Evolutionary conservation across 2,329 filamentous ascomycete species (phyloP).

Genomic region (Byssothecium circinans): DNA sequence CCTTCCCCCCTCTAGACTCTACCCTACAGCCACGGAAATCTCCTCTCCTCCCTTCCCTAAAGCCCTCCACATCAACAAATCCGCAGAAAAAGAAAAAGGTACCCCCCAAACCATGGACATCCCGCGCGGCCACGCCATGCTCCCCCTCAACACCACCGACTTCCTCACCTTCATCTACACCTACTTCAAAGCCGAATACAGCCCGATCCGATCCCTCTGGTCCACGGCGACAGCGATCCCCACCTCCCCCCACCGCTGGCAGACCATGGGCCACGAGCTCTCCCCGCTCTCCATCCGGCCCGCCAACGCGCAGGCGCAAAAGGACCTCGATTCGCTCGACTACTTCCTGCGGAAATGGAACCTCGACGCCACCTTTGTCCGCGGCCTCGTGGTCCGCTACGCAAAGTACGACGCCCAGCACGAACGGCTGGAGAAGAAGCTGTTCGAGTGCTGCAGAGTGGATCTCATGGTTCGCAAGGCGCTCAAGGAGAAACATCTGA

Average conservation of each 20-base stretch:
- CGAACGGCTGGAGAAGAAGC: slow-evolving; percentile 41
- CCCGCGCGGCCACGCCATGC: slow-evolving; percentile 35
- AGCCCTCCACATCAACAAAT: background rate
- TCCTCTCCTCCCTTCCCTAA: too few species aligned
- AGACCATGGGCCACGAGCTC: slow-evolving; percentile 39
- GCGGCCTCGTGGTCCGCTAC: slow-evolving; percentile 37
- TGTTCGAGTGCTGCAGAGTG: slow-evolving; percentile 35
- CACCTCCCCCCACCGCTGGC: slow-evolving; percentile 32
- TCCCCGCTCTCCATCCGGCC: slow-evolving; percentile 29
- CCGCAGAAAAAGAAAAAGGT: background rate
- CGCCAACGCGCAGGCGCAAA: slow-evolving; percentile 42
- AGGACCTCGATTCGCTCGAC: slow-evolving; percentile 39
- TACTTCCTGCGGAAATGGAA: slow-evolving; percentile 35
- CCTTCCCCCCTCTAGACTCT: too few species aligned
- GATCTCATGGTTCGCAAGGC: slow-evolving; percentile 43
- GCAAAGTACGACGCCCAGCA: slow-evolving; percentile 40
- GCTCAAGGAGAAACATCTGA: slow-evolving; percentile 43
- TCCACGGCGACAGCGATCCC: slow-evolving; percentile 39
- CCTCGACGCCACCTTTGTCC: slow-evolving; percentile 35
- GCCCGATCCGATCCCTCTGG: slow-evolving; percentile 41
- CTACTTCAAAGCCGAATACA: slow-evolving; percentile 44
- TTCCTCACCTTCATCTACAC: slow-evolving; percentile 41
- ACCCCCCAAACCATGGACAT: slow-evolving; percentile 31
- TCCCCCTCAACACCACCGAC: slow-evolving; percentile 36
- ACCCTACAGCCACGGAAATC: too few species aligned